A percentile compares a stretch with the other conserved stretches of the same genome.
Evolutionary conservation across 768 basidiomycete species (phyloP).

Genomic region (Naganishia vaughanmartiniae): DNA sequence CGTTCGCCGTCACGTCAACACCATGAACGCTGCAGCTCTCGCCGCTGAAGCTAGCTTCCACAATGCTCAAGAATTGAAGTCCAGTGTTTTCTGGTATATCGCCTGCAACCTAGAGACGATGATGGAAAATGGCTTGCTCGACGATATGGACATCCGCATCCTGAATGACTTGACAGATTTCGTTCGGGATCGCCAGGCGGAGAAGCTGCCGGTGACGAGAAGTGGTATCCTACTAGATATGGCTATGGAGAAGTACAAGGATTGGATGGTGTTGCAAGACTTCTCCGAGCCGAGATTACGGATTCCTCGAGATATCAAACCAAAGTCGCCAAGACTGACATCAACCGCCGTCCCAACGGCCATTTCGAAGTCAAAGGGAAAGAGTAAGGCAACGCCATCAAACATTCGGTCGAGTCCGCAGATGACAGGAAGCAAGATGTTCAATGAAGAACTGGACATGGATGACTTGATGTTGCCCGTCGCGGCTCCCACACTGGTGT

Average conservation of each 20-base stretch:
- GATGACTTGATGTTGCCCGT: constrained; percentile 58
- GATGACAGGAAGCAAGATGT: constrained; percentile 45
- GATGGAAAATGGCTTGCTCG: constrained; percentile 74
- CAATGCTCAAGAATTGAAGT: constrained; percentile 66
- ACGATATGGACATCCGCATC: constrained; percentile 66
- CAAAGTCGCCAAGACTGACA: constrained; percentile 43
- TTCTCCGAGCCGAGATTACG: constrained; percentile 48
- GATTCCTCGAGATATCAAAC: constrained; percentile 41
- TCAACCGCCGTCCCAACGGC: constrained; percentile 39
- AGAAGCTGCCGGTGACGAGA: constrained; percentile 67
- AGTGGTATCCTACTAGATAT: constrained; percentile 58
- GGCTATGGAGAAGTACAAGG: constrained; percentile 63
- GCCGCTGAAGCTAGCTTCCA: constrained; percentile 78
- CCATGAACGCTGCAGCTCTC: constrained; percentile 74
- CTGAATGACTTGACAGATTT: constrained; percentile 67
- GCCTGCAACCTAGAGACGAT: constrained; percentile 79
- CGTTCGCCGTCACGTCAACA: constrained; percentile 65
- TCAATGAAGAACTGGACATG: constrained; percentile 79
- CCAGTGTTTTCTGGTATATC: constrained; percentile 75
- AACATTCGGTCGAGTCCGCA: constrained; percentile 42
- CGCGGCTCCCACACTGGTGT: constrained; percentile 38
- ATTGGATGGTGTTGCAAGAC: constrained; percentile 63
- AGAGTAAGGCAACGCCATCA: constrained; percentile 29
- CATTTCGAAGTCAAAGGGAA: constrained; percentile 35
- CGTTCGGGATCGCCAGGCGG: constrained; percentile 61